phyloP scores from a whole-genome alignment of 306 rosid genomes.

The Cyclanthera cordifolia region DNA sequence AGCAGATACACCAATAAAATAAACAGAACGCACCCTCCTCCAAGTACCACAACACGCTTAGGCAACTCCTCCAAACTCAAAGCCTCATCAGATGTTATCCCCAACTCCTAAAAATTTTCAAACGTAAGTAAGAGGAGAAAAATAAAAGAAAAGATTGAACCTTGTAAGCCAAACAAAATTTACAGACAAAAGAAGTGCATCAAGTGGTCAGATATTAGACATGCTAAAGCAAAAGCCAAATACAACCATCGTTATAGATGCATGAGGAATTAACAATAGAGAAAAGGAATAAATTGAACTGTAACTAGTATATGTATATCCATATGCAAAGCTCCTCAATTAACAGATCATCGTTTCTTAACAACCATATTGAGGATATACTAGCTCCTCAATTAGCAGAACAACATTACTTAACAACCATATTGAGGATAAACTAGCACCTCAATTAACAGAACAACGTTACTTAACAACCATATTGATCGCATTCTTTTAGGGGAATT shows the following conservation, averaged over 20 bases:
- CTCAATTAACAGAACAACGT: background rate
- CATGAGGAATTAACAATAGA: background rate
- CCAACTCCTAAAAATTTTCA: conserved; percentile 50
- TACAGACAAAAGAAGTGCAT: background rate
- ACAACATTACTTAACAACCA: background rate
- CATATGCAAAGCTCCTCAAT: background rate
- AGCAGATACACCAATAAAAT: conserved; percentile 7
- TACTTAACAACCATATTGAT: background rate
- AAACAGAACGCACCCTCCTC: conserved; percentile 56
- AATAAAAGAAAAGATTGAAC: background rate
- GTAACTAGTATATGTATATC: background rate
- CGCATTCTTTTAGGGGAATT: background rate
- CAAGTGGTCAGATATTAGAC: background rate
- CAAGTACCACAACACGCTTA: conserved; percentile 70
- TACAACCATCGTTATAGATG: background rate
- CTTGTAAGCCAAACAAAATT: background rate
- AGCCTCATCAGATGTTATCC: conserved; percentile 93
- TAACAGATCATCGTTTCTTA: too few species aligned
- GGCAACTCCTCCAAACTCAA: conserved; percentile 89
- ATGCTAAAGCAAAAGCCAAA: background rate
- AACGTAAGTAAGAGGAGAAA: background rate
- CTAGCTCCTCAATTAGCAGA: background rate
- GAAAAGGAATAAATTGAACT: background rate
- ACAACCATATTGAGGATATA: too few species aligned
- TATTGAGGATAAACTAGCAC: background rate